Percentiles rank a stretch among this genome's conserved stretches.
Evolutionary conservation across 805 yeast genomes (phyloP).

Genomic region (Candida palmyrensis): DNA sequence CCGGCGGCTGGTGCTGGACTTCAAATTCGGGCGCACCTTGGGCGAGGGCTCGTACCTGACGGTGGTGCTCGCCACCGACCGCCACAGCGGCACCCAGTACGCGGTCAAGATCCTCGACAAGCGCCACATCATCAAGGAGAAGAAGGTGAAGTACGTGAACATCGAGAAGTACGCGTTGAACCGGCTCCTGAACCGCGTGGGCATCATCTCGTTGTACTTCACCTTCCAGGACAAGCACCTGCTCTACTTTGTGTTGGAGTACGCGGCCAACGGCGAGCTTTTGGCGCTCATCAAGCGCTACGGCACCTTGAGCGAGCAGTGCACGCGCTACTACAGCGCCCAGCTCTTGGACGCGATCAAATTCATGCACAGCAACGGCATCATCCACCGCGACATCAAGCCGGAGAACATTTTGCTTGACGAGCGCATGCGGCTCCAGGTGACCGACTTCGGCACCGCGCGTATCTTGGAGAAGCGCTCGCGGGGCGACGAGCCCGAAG

Average conservation of each 20-base stretch:
- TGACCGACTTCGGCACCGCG: conserved; percentile 86
- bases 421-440: conserved; percentile 52
- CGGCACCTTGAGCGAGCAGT: conserved; percentile 69
- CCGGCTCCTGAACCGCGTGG: conserved; percentile 54
- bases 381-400: conserved; percentile 76
- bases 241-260: conserved; percentile 70
- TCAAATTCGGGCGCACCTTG: conserved; percentile 35
- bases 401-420: conserved; percentile 78
- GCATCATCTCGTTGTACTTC: conserved; percentile 64
- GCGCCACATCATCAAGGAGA: conserved; percentile 72
- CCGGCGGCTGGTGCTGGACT: conserved; percentile 35
- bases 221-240: conserved; percentile 77
- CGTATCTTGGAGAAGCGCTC: conserved; percentile 55
- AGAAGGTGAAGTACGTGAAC: conserved; percentile 79
- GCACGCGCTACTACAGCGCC: conserved; percentile 62
- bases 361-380: conserved; percentile 70
- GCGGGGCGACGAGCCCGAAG: conserved; percentile 33
- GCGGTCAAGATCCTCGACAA: conserved; percentile 77
- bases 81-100: conserved; percentile 50
- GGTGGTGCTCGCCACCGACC: conserved; percentile 43
- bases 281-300: conserved; percentile 59
- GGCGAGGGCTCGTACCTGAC: conserved; percentile 46
- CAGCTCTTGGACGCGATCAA: conserved; percentile 71
- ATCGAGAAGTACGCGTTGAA: conserved; percentile 79
- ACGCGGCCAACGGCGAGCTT: conserved; percentile 76